phyloP scores from a whole-genome alignment of 768 basidiomycete genomes.

The Pleurotus pulmonarius region DNA sequence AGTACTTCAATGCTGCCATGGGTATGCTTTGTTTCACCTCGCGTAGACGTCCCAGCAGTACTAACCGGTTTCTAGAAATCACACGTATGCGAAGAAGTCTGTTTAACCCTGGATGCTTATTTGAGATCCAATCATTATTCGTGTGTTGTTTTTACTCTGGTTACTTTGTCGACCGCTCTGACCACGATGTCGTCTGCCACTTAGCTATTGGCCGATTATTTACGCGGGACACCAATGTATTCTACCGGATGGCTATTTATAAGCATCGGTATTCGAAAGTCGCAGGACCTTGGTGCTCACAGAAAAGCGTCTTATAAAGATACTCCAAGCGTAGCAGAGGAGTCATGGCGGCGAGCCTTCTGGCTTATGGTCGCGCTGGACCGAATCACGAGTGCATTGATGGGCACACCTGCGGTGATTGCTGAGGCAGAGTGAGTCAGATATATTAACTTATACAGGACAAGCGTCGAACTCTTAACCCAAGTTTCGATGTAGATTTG shows the following conservation, averaged over 20 bases:
- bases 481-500: slow-evolving; percentile 77
- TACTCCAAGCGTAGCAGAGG: slow-evolving; percentile 49
- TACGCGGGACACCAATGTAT: slow-evolving; percentile 44
- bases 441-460: slow-evolving; percentile 1
- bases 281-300: slow-evolving; percentile 77
- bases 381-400: slow-evolving; percentile 44
- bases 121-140: slow-evolving; percentile 59
- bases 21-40: slow-evolving; percentile 25
- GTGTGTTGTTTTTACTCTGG: slow-evolving; percentile 25
- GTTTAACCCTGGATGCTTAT: slow-evolving; percentile 53
- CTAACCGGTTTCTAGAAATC: slow-evolving; percentile 34
- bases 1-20: slow-evolving; percentile 54
- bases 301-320: slow-evolving; percentile 52
- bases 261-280: slow-evolving; percentile 56
- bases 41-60: too few relatives aligned
- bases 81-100: slow-evolving; percentile 47
- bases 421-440: slow-evolving; percentile 64
- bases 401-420: slow-evolving; percentile 54
- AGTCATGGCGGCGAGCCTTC: slow-evolving; percentile 78
- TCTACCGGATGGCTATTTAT: slow-evolving; percentile 52
- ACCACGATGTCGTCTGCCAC: slow-evolving; percentile 1
- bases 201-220: slow-evolving; percentile 54
- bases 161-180: background rate
- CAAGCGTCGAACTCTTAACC: slow-evolving; percentile 10
- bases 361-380: slow-evolving; percentile 67